These are phyloP conservation scores for Friedmanniomyces simplex DNA, from an alignment of 495 filamentous ascomycete species.

Conservation along the genomic window DNA sequence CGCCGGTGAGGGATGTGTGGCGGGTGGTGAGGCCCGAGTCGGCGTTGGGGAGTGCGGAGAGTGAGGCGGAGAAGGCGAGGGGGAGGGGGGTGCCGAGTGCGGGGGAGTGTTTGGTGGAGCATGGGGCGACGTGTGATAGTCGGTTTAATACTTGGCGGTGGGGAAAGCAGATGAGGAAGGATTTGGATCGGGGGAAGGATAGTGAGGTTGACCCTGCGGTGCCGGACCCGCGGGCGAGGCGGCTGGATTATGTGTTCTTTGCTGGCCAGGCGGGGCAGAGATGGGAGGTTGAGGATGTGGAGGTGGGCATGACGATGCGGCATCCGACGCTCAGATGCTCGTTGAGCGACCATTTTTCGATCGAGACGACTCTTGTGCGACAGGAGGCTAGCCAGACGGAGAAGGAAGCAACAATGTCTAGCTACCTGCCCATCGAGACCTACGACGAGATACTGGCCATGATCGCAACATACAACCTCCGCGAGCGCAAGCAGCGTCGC, in stretches of 20 bases:
- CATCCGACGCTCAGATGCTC: constrained; percentile 76
- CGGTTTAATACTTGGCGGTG: constrained; percentile 90
- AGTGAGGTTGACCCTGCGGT: constrained; percentile 46
- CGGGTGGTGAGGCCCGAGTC: constrained; percentile 67
- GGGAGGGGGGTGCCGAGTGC: constrained; percentile 53
- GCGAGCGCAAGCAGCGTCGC: constrained; percentile 58
- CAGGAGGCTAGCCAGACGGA: constrained; percentile 50
- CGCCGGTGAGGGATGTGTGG: constrained; percentile 76
- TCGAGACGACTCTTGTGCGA: constrained; percentile 57
- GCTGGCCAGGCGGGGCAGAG: constrained; percentile 19
- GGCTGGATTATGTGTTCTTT: constrained; percentile 93
- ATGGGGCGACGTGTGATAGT: constrained; percentile 81
- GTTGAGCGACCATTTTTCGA: constrained; percentile 85
- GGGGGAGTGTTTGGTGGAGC: constrained; percentile 61
- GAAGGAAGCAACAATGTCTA: constrained; percentile 47
- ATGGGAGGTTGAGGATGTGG: constrained; percentile 58
- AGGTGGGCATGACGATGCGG: constrained; percentile 69
- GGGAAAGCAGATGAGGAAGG: constrained; percentile 52
- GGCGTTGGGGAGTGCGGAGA: constrained; percentile 57
- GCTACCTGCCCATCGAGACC: constrained; percentile 37
- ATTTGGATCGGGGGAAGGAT: constrained; percentile 49
- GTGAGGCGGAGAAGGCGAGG: constrained; percentile 51
- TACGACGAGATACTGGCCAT: constrained; percentile 68
- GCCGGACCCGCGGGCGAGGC: constrained; percentile 61
- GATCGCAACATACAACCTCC: constrained; percentile 51